Evolutionary conservation across 257 asterid genomes (phyloP), one percentile per base, ranked within the genome.

Genomic region (Nicotiana sylvestris): DNA sequence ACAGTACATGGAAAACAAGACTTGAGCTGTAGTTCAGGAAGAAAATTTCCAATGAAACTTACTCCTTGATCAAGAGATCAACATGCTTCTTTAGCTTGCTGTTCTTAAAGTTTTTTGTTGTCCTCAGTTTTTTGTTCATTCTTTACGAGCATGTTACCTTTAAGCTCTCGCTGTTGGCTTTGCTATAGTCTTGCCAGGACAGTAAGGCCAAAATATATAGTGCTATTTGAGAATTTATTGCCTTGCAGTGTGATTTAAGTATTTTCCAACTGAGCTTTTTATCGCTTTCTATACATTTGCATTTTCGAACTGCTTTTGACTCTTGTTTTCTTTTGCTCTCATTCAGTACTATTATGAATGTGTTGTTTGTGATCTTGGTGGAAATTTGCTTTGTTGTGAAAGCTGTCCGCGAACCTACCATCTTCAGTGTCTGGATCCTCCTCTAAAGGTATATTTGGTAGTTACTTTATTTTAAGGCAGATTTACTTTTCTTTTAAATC

Each of bases 371-470:
- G 98, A 91, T 84, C 89, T 91, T 79, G 96, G 98, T 83, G 98
- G 98, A 82, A 83, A 89, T 86, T 90, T 93, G 88, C 93, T 93
- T 46, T 93, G 97, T 69, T 93, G 98, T 82, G 98, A 93, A 81
- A 87, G 87, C 85, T 93, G 98, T 89, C 98, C 98, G 32, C 87
- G 93, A 58, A 92, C 98, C 29, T 93, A 89, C 78, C 98, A 93
- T 78, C 87, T 92, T 32, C 89, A 87, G 83, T 93, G 98, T 88
- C 88, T 93, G 82, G 93, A 93, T 87, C 98, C 98, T 78, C 97
- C 93, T 70, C 92, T 93, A 84, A 90, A 92, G 97, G 98, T 93
- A 91, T 83, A 83, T 58, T 32, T 77, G 33, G 7, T 84, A 81
- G 64, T 66, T 51, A 60, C 37, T 17, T 30, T 49, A 49, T 69